These are phyloP conservation scores for Bruguiera parviflora DNA, from an alignment of 345 rosid species.

Conservation along the genomic window DNA sequence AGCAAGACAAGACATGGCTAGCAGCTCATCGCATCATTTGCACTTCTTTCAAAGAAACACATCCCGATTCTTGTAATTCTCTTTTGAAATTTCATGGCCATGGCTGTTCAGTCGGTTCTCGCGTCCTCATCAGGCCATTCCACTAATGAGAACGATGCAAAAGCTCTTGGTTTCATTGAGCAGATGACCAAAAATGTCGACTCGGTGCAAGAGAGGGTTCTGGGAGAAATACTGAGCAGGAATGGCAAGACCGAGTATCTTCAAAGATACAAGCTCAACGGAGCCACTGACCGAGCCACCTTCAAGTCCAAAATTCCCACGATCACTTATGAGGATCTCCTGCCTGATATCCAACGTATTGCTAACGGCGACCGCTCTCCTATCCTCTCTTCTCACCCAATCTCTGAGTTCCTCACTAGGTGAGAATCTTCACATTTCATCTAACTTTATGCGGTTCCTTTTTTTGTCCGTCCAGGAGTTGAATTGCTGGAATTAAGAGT, in stretches of 20 bases:
- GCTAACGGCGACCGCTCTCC: conserved; percentile 90
- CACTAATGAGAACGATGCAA: conserved; percentile 69
- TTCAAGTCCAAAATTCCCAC: conserved; percentile 71
- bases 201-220: conserved; percentile 52
- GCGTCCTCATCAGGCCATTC: conserved; percentile 74
- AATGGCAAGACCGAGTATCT: conserved; percentile 75
- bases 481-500: too few relatives aligned
- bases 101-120: conserved; percentile 66
- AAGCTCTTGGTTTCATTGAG: conserved; percentile 71
- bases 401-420: conserved; percentile 98
- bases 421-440: conserved; percentile 1
- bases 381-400: conserved; percentile 74
- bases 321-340: conserved; percentile 82
- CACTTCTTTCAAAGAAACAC: too few relatives aligned
- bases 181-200: conserved; percentile 71
- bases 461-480: background rate
- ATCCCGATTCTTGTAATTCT: background rate
- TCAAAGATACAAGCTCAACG: conserved; percentile 44
- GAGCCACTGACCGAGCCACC: conserved; percentile 58
- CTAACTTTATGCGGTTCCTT: background rate
- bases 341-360: conserved; percentile 85
- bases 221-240: conserved; percentile 61
- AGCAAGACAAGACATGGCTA: too few relatives aligned
- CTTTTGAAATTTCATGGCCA: conserved; percentile 5
- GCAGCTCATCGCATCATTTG: too few relatives aligned